Evolutionary conservation across 805 yeast genomes (phyloP).

Genomic region (Metschnikowia continentalis): DNA sequence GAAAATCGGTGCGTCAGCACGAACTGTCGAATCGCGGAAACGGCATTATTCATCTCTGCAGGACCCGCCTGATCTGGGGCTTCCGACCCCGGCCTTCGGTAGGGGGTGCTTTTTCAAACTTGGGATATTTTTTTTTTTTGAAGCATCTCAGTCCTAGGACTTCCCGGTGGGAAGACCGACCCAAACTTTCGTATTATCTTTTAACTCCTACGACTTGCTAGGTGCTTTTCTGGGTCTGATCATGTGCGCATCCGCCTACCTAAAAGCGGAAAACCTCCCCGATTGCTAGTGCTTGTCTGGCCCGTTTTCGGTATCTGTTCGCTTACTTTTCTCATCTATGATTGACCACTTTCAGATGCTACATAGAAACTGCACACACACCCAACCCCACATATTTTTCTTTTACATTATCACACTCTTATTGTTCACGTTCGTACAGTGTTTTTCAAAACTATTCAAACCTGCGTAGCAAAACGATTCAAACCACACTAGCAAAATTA

Average conservation of each 20-base stretch:
- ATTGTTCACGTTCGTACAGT: too few species aligned
- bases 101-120: too few species aligned
- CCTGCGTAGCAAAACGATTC: too few species aligned
- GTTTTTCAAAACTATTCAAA: too few species aligned
- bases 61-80: constrained; percentile 7
- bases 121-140: too few species aligned
- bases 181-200: too few species aligned
- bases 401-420: too few species aligned
- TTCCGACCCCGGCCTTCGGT: constrained; percentile 1
- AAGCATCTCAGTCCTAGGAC: too few species aligned
- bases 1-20: constrained; percentile 1
- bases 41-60: constrained; percentile 16
- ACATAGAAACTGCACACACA: not conserved
- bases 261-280: not conserved
- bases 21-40: constrained; percentile 9
- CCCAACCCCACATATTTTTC: not conserved
- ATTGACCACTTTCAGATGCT: not conserved
- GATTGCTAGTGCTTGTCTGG: not conserved
- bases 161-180: too few species aligned
- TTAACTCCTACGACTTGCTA: too few species aligned
- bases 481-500: too few species aligned
- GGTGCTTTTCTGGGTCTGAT: not conserved
- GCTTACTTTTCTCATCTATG: constrained; percentile 1
- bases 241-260: constrained; percentile 1
- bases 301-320: constrained; percentile 5